Evolutionary conservation across 2,329 filamentous ascomycete genomes (phyloP).

Genomic region (Epichloe hybrida): DNA sequence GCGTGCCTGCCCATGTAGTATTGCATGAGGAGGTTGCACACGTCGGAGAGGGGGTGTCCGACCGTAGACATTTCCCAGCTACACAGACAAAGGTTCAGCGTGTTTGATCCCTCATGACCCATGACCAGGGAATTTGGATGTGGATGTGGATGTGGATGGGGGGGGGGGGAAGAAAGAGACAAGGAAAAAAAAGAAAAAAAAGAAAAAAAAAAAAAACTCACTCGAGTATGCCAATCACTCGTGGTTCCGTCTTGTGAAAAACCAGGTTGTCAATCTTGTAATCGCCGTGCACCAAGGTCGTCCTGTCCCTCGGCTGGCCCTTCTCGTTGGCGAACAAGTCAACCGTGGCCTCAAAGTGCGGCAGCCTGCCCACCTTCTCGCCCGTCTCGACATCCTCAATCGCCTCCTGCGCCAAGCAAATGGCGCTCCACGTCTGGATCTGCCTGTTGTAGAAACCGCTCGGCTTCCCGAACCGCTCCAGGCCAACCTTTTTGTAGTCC

Average conservation of each 20-base stretch:
- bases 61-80: constrained; percentile 97
- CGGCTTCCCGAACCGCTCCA: constrained; percentile 60
- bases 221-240: constrained; percentile 87
- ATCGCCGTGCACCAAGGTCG: constrained; percentile 79
- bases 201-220: constrained; percentile 26
- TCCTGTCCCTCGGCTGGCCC: constrained; percentile 63
- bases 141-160: neutral
- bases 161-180: no score
- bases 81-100: constrained; percentile 5
- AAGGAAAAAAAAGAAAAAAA: constrained; percentile 12
- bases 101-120: neutral
- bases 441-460: constrained; percentile 76
- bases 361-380: constrained; percentile 65
- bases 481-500: constrained; percentile 48
- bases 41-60: constrained; percentile 80
- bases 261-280: constrained; percentile 91
- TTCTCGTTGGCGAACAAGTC: constrained; percentile 58
- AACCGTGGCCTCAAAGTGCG: constrained; percentile 70
- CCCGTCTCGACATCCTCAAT: constrained; percentile 65
- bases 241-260: constrained; percentile 77
- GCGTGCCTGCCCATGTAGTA: constrained; percentile 23
- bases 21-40: constrained; percentile 56
- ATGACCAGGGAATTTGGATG: neutral
- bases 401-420: constrained; percentile 65
- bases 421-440: constrained; percentile 66